Conservation (phyloP, 208 protist genomes). For the Trypanosoma mega region DNA sequence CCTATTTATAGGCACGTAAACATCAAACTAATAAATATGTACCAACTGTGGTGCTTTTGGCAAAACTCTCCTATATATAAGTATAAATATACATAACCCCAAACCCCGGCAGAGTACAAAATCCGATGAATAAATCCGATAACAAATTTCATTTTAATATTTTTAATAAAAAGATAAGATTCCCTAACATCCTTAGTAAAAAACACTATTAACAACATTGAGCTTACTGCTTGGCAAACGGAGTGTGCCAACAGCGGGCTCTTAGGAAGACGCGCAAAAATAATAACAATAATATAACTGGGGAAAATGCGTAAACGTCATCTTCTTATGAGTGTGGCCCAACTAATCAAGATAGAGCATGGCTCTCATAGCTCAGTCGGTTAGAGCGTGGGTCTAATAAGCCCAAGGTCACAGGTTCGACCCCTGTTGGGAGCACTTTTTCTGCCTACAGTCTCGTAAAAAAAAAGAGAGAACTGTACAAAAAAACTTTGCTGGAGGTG, state of each 20-base stretch:
- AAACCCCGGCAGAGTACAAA: not conserved
- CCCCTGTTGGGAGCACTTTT: conserved; percentile 14
- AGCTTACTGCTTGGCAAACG: too few species aligned
- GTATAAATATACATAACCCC: not conserved
- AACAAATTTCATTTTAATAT: not conserved
- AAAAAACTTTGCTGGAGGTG: conserved; percentile 62
- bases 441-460: not conserved
- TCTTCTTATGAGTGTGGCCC: not conserved
- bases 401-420: conserved; percentile 27
- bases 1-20: not conserved
- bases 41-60: not conserved
- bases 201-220: too few species aligned
- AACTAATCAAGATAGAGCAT: not conserved
- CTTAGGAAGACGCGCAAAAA: too few species aligned
- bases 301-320: conserved; percentile 7
- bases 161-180: too few species aligned
- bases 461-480: not conserved
- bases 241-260: too few species aligned
- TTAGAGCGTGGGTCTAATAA: conserved; percentile 21
- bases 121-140: not conserved
- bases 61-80: not conserved
- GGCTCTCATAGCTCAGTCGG: conserved; percentile 23
- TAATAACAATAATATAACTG: too few species aligned
- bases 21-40: not conserved
- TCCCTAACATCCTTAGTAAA: too few species aligned